Base-by-base conservation (phyloP, 345 rosid species). In the Microcos paniculata region DNA sequence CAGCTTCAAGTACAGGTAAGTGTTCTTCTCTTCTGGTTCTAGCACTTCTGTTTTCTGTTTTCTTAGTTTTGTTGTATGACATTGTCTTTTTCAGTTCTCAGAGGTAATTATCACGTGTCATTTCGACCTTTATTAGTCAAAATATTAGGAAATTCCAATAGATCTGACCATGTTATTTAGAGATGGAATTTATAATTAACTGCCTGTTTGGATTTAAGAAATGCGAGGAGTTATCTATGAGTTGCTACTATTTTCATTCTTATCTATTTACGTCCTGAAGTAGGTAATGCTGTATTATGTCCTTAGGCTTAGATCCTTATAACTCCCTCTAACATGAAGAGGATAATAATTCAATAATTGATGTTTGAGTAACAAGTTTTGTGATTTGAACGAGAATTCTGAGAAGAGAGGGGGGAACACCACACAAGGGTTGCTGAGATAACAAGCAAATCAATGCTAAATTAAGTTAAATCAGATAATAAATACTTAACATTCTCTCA, bases 1-100 rank as follows among this genome's bases (percentile, higher is more conserved):
- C 97, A 90, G 78, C 90, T 90, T 74, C 97, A 89, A 87, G 93
- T 92, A 8, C 97, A 92, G 92, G 94, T 86, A 19, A 62, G 73
- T 59, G 14, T 51, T 46, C 51, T 76, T 26, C 30, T 57, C 63
- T 40, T 57, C 35, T n/a, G 51, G 1, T 71, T 56, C 49, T 31
- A 77, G 75, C 80, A 53, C 76, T 71, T 72, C 62, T 69, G 16
- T 68, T 18, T 1, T 35, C 14, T 35, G 45, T 62, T 24, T 40
- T 40, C 28, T 26, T 15, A 30, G 7, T 13, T 59, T 59, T 59
- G 19, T 33, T 59, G 10, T 14, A 13, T 6, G 16, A 33, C 23
- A 18, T n/a, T 51, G 46, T 49, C 5, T 23, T 70, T 31, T 51
- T 51, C 59, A 19, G 31, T 51, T 19, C 11, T 66, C 31, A 7